phyloP scores from a whole-genome alignment of 179 eudicot genomes.

The Silene coronaria region DNA sequence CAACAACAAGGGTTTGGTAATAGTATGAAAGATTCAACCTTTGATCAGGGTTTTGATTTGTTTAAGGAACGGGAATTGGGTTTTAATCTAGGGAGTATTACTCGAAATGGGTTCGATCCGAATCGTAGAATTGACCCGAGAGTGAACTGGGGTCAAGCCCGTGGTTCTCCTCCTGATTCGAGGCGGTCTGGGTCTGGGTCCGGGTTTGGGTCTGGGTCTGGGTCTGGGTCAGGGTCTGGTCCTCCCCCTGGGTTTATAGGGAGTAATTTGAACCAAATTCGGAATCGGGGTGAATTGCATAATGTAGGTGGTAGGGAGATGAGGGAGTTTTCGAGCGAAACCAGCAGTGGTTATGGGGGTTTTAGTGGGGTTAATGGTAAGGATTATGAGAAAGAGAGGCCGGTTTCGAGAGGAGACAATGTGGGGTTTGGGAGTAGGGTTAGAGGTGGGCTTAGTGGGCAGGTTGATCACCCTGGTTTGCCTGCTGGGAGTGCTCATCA shows the following conservation, averaged over 20 bases:
- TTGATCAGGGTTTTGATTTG: constrained; percentile 14
- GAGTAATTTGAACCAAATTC: constrained; percentile 27
- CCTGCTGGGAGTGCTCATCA: constrained; percentile 43
- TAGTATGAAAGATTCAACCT: constrained; percentile 11
- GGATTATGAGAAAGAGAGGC: constrained; percentile 28
- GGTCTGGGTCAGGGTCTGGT: not conserved
- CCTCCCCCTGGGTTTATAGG: constrained; percentile 69
- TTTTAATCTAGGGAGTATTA: constrained; percentile 23
- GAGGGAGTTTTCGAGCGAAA: constrained; percentile 28
- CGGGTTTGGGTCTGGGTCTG: too few species aligned
- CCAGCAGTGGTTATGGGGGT: constrained; percentile 26
- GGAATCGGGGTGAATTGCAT: constrained; percentile 26
- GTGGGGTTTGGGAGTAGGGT: constrained; percentile 18
- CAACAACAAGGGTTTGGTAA: constrained; percentile 22
- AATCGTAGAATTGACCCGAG: constrained; percentile 29
- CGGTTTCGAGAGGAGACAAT: constrained; percentile 15
- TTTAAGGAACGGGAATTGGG: constrained; percentile 26
- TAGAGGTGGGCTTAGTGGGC: constrained; percentile 29
- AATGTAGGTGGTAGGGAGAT: constrained; percentile 35
- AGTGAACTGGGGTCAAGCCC: constrained; percentile 23
- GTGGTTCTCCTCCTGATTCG: constrained; percentile 15
- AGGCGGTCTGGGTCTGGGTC: not conserved
- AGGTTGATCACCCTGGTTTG: constrained; percentile 46
- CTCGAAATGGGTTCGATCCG: constrained; percentile 31
- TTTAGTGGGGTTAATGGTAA: constrained; percentile 18